Evolutionary conservation across 1,284 basidiomycete species (phyloP), one percentile per base, ranked within the genome.

Genomic region (Marasmius sp.): DNA sequence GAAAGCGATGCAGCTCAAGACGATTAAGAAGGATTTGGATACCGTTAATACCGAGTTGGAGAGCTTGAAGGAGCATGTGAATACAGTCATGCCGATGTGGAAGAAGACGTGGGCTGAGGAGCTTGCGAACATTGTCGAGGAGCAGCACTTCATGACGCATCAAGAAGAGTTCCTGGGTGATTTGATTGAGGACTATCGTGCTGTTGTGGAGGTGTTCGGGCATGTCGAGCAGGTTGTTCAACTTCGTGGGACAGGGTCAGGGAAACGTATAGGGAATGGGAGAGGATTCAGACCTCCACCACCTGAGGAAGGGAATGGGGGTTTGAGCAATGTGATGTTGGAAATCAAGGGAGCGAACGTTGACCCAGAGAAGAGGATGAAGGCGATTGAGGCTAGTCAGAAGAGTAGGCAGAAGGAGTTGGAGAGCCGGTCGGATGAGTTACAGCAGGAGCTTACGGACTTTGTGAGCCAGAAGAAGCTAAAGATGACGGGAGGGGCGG

Each of bases 91-190:
- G 71, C 95, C 97, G 55, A 93, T 93, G 82, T 99, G 97, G 97
- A 95, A 97, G 80, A 95, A 97, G 82, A 98, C 96, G 27, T 99
- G 97, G 97, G 93, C 94, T 69, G 88, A 93, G 70, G 97, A 99
- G 79, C 76, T 99, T 72, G 92, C 95, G 79, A 94, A 95, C 67
- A 96, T 99, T 63, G 93, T 98, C 51, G 96, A 98, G 74, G 97
- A 99, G 76, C 97, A 99, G 74, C 93, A 96, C 68, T 92, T 97
- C 78, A 80, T 98, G 59, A 89, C 87, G 11, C 93, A 97, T 70
- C 94, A 97, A 72, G 92, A 95, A 74, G 93, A 96, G 75, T 87
- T 98, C 70, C 81, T 97, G 58, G 82, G 82, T 54, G 97, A 98
- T 72, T 81, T 98, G 50, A 81, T 93, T 62, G 95, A 96, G 70